phyloP scores from a whole-genome alignment of 2,329 filamentous ascomycete species.

The Pleomassaria siparia region DNA sequence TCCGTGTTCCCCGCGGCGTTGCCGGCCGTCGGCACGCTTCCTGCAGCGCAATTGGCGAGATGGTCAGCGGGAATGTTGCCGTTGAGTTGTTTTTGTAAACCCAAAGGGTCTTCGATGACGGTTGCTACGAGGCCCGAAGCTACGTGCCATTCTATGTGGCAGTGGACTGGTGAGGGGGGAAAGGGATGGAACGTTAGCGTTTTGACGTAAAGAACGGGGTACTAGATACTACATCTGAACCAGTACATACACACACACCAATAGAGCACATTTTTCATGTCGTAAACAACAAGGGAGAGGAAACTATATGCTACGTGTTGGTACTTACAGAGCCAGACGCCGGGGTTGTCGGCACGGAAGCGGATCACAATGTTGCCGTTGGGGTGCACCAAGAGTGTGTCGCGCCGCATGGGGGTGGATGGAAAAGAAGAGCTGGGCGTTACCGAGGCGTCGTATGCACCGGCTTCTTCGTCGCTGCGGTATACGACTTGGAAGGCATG shows the following conservation, averaged over 20 bases:
- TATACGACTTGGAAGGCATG: slow-evolving; percentile 41
- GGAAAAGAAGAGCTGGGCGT: slow-evolving; percentile 33
- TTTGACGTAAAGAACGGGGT: too few species aligned
- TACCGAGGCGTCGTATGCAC: slow-evolving; percentile 52
- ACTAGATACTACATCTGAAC: too few species aligned
- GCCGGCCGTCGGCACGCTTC: slow-evolving; percentile 56
- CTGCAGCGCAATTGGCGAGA: slow-evolving; percentile 59
- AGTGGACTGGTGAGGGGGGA: slow-evolving; percentile 4
- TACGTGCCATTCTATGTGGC: slow-evolving; percentile 33
- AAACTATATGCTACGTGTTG: too few species aligned
- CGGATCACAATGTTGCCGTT: slow-evolving; percentile 58
- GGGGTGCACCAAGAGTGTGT: slow-evolving; percentile 57
- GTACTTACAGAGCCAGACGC: slow-evolving; percentile 13
- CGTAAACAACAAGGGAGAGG: slow-evolving; percentile 1
- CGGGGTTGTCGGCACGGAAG: slow-evolving; percentile 55
- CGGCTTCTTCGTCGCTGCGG: slow-evolving; percentile 37
- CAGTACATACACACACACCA: too few species aligned
- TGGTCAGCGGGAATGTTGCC: slow-evolving; percentile 65
- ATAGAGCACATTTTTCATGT: too few species aligned
- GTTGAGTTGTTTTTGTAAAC: slow-evolving; percentile 58
- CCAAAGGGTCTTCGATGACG: slow-evolving; percentile 54
- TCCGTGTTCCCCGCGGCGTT: slow-evolving; percentile 75
- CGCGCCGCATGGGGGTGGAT: slow-evolving; percentile 50
- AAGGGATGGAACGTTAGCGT: too few species aligned
- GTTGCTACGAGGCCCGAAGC: slow-evolving; percentile 54